Evolutionary conservation across 805 yeast genomes (phyloP).

Genomic region (Zygosaccharomyces kombuchaensis): DNA sequence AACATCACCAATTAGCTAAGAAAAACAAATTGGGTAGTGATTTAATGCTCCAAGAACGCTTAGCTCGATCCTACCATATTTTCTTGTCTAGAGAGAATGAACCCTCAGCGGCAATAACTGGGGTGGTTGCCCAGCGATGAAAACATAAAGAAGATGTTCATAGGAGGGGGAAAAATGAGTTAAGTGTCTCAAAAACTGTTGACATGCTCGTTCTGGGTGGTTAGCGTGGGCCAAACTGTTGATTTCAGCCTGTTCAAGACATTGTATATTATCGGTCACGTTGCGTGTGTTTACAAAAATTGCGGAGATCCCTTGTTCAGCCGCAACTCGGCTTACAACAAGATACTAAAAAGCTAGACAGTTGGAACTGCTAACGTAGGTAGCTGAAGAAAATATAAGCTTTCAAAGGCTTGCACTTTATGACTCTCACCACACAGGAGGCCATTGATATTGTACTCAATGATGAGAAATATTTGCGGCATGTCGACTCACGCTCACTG

Average conservation of each 20-base stretch:
- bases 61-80: no score
- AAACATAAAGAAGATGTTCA: no score
- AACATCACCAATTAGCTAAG: no score
- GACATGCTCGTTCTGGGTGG: no score
- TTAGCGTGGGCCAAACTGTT: background rate
- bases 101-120: no score
- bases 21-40: no score
- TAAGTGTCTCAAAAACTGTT: no score
- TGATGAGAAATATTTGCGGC: constrained; percentile 18
- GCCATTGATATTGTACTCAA: constrained; percentile 18
- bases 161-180: no score
- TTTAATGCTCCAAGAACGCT: no score
- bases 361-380: no score
- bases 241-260: background rate
- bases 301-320: background rate
- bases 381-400: background rate
- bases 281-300: constrained; percentile 1
- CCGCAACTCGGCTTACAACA: constrained; percentile 1
- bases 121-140: no score
- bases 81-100: no score
- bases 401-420: constrained; percentile 1
- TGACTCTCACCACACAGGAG: constrained; percentile 14
- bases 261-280: constrained; percentile 1
- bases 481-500: constrained; percentile 11
- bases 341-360: background rate